Evolutionary conservation across 2,329 filamentous ascomycete species (phyloP).

Genomic region (Aspergillus chevalieri): DNA sequence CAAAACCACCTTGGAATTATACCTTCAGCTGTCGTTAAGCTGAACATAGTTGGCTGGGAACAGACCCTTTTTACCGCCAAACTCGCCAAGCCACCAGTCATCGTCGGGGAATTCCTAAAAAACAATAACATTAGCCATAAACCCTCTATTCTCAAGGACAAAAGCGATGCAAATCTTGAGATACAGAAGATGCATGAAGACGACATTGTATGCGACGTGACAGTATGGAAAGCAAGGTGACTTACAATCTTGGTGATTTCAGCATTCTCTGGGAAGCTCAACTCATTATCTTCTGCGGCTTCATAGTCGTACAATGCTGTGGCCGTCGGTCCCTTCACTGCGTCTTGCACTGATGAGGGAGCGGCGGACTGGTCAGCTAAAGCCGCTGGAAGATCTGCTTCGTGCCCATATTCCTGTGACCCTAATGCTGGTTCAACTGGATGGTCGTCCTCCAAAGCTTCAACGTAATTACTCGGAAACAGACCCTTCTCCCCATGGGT

Average conservation of each 20-base stretch:
- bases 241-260: slow-evolving; percentile 71
- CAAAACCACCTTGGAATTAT: too few species aligned
- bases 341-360: slow-evolving; percentile 26
- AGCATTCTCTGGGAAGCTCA: slow-evolving; percentile 83
- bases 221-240: slow-evolving; percentile 13
- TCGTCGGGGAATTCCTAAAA: slow-evolving; percentile 87
- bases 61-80: slow-evolving; percentile 69
- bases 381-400: slow-evolving; percentile 30
- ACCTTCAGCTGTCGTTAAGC: slow-evolving; percentile 20
- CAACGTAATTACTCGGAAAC: slow-evolving; percentile 97
- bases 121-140: neutral
- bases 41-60: slow-evolving; percentile 59
- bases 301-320: slow-evolving; percentile 93
- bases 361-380: slow-evolving; percentile 32
- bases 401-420: slow-evolving; percentile 21
- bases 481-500: slow-evolving; percentile 74
- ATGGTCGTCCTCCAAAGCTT: slow-evolving; percentile 62
- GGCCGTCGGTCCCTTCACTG: slow-evolving; percentile 56
- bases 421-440: slow-evolving; percentile 18
- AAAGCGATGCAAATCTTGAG: neutral
- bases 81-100: slow-evolving; percentile 96
- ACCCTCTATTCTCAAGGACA: neutral
- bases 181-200: neutral
- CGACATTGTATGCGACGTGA: neutral
- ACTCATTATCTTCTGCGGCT: slow-evolving; percentile 84